Base-by-base conservation (phyloP, 1,284 basidiomycete genomes). In the Malassezia restricta region DNA sequence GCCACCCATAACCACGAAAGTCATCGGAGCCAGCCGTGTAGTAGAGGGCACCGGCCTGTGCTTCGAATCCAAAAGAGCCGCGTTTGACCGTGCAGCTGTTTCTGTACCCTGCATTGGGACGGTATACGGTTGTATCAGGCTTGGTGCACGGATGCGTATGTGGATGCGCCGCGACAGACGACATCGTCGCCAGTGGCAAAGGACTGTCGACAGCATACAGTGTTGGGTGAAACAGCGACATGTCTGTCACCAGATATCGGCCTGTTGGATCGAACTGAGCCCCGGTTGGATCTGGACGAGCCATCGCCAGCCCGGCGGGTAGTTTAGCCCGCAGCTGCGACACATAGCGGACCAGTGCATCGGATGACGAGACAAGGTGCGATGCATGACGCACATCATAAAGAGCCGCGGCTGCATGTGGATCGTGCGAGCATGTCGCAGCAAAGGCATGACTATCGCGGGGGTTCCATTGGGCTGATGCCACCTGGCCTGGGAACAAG, bases 11-110 rank as follows among this genome's bases (percentile, higher is more conserved):
- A 9, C 77, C 80, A 30, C 82, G 77, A 65, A 87, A 87, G 68
- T 87, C 83, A 65, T 87, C 85, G 8, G 84, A 86, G 9, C 86
- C 86, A 9, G 80, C 79, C 31, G 77, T 78, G 63, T 82, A 87
- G 62, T 82, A 80, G 28, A 77, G 68, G 47, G 82, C 81, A 0
- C 80, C 79, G 3, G 47, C 40, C 33, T 50, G 52, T 3, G 42
- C n/a, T 43, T 55, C 53, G 24, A 55, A 46, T 33, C 85, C 83
- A 57, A 87, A 86, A 3, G 80, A 79, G 9, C 84, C 85, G 82
- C 83, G 86, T 77, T 86, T 87, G 75, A 84, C 85, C 0, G 85
- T 87, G 55, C 82, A 84, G 1, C 78, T 78, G 66, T 87, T 86
- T 0, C 77, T 76, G 66, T 86, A 87, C 3, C 79, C 78, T 14